Conservation (phyloP, 2,329 filamentous ascomycete genomes). For the Metarhizium anisopliae region DNA sequence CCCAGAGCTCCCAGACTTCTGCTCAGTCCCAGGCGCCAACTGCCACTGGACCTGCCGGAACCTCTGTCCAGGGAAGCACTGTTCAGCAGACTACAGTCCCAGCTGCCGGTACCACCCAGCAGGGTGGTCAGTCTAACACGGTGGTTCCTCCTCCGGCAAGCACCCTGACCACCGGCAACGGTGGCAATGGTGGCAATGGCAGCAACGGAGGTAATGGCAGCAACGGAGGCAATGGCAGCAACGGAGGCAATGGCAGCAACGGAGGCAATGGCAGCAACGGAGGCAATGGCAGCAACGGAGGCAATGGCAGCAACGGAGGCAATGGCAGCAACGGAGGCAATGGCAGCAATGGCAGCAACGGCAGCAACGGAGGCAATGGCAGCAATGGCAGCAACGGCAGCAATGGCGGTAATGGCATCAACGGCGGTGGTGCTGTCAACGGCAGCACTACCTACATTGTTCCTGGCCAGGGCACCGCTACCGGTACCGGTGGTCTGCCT, state of each 20-base stretch:
- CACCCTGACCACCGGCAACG: conserved; percentile 5
- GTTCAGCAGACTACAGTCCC: not conserved
- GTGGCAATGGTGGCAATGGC: not conserved
- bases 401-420: not conserved
- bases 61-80: too few species aligned
- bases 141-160: conserved; percentile 2
- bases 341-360: not conserved
- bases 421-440: not conserved
- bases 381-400: not conserved
- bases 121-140: conserved; percentile 2
- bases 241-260: conserved; percentile 3
- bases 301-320: not conserved
- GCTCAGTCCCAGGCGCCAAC: not conserved
- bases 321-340: too few species aligned
- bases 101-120: conserved; percentile 14
- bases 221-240: not conserved
- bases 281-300: too few species aligned
- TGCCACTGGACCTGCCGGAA: not conserved
- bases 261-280: too few species aligned
- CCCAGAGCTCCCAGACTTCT: not conserved
- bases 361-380: not conserved
- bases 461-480: not conserved
- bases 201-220: not conserved
- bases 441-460: not conserved
- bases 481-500: not conserved